Conservation (phyloP, 805 yeast genomes). For the Groenewaldozyma tartarivorans region DNA sequence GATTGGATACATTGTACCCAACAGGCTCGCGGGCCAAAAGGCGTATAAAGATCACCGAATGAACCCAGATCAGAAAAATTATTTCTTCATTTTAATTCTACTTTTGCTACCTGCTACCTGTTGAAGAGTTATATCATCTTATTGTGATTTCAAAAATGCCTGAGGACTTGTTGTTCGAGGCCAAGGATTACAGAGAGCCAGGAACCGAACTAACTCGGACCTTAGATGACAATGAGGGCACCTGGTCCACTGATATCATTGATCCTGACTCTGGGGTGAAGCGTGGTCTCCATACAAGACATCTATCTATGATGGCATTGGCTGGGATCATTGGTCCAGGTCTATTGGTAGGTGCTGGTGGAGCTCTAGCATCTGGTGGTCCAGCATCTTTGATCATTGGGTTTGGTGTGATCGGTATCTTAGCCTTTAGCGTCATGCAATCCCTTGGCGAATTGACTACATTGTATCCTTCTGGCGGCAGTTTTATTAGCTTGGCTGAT, state of each 20-base stretch:
- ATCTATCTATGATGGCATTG: conserved; percentile 70
- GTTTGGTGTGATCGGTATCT: conserved; percentile 39
- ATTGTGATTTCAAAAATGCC: too few relatives aligned
- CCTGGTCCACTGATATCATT: background rate
- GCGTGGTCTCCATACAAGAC: conserved; percentile 47
- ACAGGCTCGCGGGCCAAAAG: too few relatives aligned
- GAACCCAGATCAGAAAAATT: too few relatives aligned
- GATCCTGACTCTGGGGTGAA: conserved; percentile 29
- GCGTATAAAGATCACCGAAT: too few relatives aligned
- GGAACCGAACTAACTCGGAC: too few relatives aligned
- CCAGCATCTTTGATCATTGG: conserved; percentile 44
- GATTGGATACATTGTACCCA: too few relatives aligned
- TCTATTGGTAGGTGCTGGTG: conserved; percentile 54
- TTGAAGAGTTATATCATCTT: too few relatives aligned
- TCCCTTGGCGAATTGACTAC: conserved; percentile 49
- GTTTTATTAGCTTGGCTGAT: conserved; percentile 39
- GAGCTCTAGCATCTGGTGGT: conserved; percentile 40
- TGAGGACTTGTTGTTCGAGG: too few relatives aligned
- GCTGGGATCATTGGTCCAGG: conserved; percentile 85
- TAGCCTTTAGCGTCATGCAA: conserved; percentile 46
- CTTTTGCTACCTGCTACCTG: too few relatives aligned
- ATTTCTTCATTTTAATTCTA: too few relatives aligned
- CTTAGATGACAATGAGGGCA: background rate
- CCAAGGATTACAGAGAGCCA: too few relatives aligned
- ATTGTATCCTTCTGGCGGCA: conserved; percentile 44